phyloP scores from a whole-genome alignment of 495 filamentous ascomycete species.

The Jackrogersella multiformis region DNA sequence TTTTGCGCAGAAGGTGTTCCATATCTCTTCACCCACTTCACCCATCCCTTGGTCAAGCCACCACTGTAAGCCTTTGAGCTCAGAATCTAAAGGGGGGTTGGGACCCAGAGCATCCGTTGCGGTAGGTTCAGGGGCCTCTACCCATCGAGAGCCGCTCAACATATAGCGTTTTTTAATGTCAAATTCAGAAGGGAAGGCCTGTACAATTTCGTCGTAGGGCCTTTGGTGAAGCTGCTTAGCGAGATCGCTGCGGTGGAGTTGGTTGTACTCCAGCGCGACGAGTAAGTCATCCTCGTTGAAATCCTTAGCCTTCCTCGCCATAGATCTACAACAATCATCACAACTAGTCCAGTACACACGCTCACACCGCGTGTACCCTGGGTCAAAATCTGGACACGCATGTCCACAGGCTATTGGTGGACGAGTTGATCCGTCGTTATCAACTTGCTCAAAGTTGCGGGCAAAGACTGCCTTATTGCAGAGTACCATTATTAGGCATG shows the following conservation, averaged over 20 bases:
- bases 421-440: not conserved
- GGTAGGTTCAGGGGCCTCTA: not conserved
- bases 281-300: not conserved
- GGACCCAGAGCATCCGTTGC: not conserved
- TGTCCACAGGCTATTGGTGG: not conserved
- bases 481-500: not conserved
- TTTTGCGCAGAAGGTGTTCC: not conserved
- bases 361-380: conserved; percentile 1
- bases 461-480: not conserved
- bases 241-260: conserved; percentile 6
- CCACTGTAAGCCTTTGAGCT: conserved; percentile 19
- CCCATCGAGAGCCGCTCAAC: conserved; percentile 17
- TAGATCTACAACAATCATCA: not conserved
- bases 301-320: not conserved
- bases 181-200: conserved; percentile 10
- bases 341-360: conserved; percentile 25
- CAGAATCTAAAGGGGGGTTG: not conserved
- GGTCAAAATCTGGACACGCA: not conserved
- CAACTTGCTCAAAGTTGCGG: not conserved
- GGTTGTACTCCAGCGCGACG: not conserved
- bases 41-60: conserved; percentile 8
- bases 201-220: conserved; percentile 16
- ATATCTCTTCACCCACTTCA: not conserved
- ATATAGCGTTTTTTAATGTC: conserved; percentile 16
- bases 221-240: not conserved